Percentiles rank a stretch among this genome's conserved stretches.
Conservation (phyloP, 768 basidiomycete species). For the Vishniacozyma victoriae region DNA sequence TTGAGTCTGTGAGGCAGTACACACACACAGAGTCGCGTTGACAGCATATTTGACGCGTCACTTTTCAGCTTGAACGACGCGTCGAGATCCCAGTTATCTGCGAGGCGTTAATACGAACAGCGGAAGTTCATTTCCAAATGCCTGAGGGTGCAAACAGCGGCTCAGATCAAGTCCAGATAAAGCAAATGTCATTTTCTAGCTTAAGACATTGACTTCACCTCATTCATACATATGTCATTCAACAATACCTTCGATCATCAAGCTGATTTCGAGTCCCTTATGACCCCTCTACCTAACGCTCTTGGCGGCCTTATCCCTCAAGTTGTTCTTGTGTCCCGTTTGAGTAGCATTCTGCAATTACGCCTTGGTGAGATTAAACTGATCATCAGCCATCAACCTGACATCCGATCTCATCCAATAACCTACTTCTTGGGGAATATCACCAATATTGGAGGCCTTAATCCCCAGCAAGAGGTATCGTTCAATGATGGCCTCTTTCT, state of each 20-base stretch:
- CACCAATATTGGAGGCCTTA: constrained; percentile 5
- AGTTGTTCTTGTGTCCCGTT: constrained; percentile 13
- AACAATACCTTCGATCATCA: background rate
- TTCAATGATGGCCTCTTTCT: constrained; percentile 7
- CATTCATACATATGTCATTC: background rate
- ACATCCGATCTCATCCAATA: background rate
- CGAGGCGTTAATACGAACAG: too few species aligned
- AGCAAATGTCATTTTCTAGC: background rate
- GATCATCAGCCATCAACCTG: background rate
- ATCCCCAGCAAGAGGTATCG: constrained; percentile 2
- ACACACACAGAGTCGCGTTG: too few species aligned
- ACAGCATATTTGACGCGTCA: too few species aligned
- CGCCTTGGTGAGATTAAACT: constrained; percentile 12
- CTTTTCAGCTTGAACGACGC: too few species aligned
- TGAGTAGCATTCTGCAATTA: constrained; percentile 15
- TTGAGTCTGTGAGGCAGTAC: too few species aligned
- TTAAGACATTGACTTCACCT: background rate
- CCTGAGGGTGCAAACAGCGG: background rate
- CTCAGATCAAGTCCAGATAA: background rate
- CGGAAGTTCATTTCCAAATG: too few species aligned
- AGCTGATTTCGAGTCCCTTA: background rate
- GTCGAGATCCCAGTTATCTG: too few species aligned
- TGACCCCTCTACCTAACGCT: constrained; percentile 10
- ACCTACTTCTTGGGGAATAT: constrained; percentile 9
- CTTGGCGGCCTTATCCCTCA: constrained; percentile 19